Evolutionary conservation across 2,329 filamentous ascomycete genomes (phyloP).

Genomic region (Hymenoscyphus scutula): DNA sequence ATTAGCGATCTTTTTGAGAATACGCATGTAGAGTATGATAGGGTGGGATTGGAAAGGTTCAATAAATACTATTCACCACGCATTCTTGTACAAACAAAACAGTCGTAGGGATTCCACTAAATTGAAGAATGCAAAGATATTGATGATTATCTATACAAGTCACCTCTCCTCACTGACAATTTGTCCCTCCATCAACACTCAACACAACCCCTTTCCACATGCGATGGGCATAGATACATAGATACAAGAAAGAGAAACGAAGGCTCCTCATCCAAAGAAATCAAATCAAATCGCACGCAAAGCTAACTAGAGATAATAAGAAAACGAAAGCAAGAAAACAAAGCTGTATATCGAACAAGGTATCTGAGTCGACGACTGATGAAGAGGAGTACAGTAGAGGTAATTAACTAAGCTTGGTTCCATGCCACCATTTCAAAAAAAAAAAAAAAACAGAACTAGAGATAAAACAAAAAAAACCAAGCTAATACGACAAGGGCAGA

Average conservation of each 20-base stretch:
- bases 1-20: no score
- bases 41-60: no score
- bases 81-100: no score
- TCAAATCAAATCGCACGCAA: neutral
- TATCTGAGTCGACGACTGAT: conserved; percentile 46
- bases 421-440: neutral
- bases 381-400: conserved; percentile 29
- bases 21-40: no score
- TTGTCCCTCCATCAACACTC: neutral
- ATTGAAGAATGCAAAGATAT: conserved; percentile 2
- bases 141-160: conserved; percentile 18
- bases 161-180: conserved; percentile 7
- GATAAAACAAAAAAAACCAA: neutral
- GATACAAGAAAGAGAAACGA: conserved; percentile 15
- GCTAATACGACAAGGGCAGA: neutral
- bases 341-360: conserved; percentile 57
- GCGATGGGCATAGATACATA: conserved; percentile 14
- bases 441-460: neutral
- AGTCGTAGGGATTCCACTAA: no score
- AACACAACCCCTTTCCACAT: neutral
- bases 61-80: no score
- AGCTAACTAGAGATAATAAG: conserved; percentile 14
- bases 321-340: conserved; percentile 25
- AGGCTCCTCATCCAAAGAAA: neutral
- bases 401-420: conserved; percentile 27